phyloP scores from a whole-genome alignment of 2,329 filamentous ascomycete species.

The Venturia asperata region DNA sequence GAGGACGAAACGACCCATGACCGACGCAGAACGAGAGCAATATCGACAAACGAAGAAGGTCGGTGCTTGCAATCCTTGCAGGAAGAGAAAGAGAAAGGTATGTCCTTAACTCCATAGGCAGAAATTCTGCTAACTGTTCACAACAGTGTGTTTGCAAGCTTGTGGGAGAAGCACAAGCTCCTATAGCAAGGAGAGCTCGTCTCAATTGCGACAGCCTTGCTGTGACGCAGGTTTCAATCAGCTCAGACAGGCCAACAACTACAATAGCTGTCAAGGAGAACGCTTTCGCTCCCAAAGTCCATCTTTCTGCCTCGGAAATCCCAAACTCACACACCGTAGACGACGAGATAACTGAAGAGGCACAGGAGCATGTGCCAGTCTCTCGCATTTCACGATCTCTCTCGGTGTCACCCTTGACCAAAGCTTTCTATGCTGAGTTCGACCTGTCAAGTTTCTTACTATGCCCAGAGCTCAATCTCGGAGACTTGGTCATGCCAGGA shows the following conservation, averaged over 20 bases:
- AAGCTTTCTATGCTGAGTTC: not conserved
- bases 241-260: not conserved
- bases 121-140: not conserved
- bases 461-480: not conserved
- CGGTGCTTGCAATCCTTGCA: constrained; percentile 4
- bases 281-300: not conserved
- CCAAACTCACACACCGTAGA: not conserved
- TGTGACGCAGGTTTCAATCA: not conserved
- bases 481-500: not conserved
- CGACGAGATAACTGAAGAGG: not conserved
- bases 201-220: not conserved
- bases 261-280: not conserved
- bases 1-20: constrained; percentile 5
- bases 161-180: not conserved
- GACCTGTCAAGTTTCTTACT: not conserved
- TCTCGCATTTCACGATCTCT: not conserved
- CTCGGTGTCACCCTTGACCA: not conserved
- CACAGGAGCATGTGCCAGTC: not conserved
- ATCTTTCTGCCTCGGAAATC: not conserved
- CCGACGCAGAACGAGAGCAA: constrained; percentile 3
- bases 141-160: constrained; percentile 2
- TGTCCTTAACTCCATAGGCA: not conserved
- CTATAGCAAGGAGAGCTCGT: not conserved
- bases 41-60: not conserved
- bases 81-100: constrained; percentile 9